Evolutionary conservation across 1,284 basidiomycete genomes (phyloP), one percentile per base, ranked within the genome.

Genomic region (Ustilago nuda): DNA sequence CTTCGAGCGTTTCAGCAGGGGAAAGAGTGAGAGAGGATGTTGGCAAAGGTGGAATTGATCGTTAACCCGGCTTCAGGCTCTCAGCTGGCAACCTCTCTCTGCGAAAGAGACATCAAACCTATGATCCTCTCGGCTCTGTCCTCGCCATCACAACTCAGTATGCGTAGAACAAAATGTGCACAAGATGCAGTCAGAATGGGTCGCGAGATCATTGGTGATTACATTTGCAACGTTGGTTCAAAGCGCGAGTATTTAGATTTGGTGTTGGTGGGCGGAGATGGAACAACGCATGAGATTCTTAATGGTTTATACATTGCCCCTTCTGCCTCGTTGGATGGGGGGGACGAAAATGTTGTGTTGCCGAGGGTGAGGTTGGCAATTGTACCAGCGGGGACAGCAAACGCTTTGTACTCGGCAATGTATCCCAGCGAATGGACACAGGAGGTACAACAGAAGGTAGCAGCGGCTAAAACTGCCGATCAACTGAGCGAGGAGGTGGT

Each of bases 361-460:
- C 67, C 77, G 13, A 37, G 48, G 8, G 33, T 81, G 17, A 62
- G 81, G 27, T 41, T 89, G 2, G 79, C 87, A 2, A 70, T 89
- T 7, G 83, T 89, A 15, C 94, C 95, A 3, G 90, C 90, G 48
- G 95, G 95, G 11, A 98, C 95, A n/a, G 94, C 94, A 19, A 98
- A 98, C 83, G 95, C 95, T 0, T 88, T 97, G n/a, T 94, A 92
- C 84, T 89, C 85, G 6, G 86, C 87, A 17, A 76, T 88, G 23
- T 88, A 87, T 89, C 60, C 92, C 88, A 17, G 32, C 2, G 39
- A 45, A 11, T 74, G 72, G 66, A 66, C 66, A 41, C 56, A 66
- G 19, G 48, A 69, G 0, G 53, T 75, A 3, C 78, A 81, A n/a
- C 36, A 53, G 1, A 41, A 36, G 4, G 61, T 46, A 1, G 70